A percentile compares a stretch with the other conserved stretches of the same genome.
Evolutionary conservation across 202 grass and related monocot genomes (phyloP).

Genomic region (Eragrostis tef): DNA sequence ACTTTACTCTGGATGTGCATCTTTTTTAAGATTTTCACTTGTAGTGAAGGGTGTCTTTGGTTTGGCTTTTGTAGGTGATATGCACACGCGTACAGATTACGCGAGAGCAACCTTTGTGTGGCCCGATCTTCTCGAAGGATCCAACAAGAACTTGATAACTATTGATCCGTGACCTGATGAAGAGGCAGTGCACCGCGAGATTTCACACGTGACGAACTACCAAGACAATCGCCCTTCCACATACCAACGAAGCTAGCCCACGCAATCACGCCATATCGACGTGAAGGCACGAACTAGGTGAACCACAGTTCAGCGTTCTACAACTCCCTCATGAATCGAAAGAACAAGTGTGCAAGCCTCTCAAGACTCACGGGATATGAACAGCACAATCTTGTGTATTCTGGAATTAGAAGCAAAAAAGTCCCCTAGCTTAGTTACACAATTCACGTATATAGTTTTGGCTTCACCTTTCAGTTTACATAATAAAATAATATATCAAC

Average conservation of each 20-base stretch:
- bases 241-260: neutral
- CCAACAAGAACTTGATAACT: neutral
- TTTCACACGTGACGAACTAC: neutral
- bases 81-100: too few relatives aligned
- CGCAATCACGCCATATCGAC: neutral
- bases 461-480: too few relatives aligned
- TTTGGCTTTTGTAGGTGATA: too few relatives aligned
- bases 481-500: too few relatives aligned
- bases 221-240: constrained; percentile 2
- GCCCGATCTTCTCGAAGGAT: constrained; percentile 4
- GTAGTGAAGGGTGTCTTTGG: too few relatives aligned
- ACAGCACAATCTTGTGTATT: too few relatives aligned
- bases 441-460: neutral
- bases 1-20: too few relatives aligned
- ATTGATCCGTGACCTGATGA: neutral
- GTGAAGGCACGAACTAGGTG: constrained; percentile 22
- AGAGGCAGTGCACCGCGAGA: neutral
- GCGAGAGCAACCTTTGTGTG: neutral
- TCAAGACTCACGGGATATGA: neutral
- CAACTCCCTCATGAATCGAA: constrained; percentile 18
- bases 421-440: too few relatives aligned
- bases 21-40: too few relatives aligned
- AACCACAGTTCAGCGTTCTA: constrained; percentile 11
- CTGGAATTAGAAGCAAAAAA: too few relatives aligned
- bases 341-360: constrained; percentile 19